A percentile compares a stretch with the other conserved stretches of the same genome.
These are phyloP conservation scores for Lachancea kluyveri DNA, from an alignment of 805 yeast species.

Conservation along the genomic window DNA sequence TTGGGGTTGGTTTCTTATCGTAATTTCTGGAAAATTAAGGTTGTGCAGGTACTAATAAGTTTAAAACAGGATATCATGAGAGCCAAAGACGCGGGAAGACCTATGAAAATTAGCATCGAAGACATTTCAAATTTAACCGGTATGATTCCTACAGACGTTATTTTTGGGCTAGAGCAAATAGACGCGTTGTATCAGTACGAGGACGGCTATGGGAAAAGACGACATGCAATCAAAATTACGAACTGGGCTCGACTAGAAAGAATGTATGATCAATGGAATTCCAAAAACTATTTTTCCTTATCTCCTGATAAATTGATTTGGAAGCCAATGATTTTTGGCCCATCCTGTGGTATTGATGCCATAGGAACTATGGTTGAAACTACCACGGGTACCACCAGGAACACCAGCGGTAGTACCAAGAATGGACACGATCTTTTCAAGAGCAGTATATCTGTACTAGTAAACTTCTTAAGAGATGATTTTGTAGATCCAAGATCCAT, in stretches of 20 bases:
- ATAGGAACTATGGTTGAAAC: constrained; percentile 31
- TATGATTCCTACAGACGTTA: constrained; percentile 79
- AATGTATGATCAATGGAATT: constrained; percentile 45
- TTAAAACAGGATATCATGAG: constrained; percentile 11
- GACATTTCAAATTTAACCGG: constrained; percentile 69
- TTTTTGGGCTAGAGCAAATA: constrained; percentile 78
- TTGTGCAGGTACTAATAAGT: constrained; percentile 38
- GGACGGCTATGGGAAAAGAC: constrained; percentile 32
- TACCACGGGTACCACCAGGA: constrained; percentile 14
- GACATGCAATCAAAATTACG: constrained; percentile 51
- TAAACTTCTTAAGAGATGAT: constrained; percentile 62
- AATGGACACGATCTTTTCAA: constrained; percentile 30
- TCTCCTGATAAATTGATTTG: constrained; percentile 55
- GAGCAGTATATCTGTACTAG: constrained; percentile 47
- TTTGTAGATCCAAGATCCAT: constrained; percentile 54
- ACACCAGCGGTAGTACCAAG: constrained; percentile 7
- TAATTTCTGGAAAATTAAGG: constrained; percentile 73
- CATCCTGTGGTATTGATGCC: constrained; percentile 74
- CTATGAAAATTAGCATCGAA: constrained; percentile 43
- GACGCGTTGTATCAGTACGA: constrained; percentile 39
- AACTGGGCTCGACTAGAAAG: constrained; percentile 27
- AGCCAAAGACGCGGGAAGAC: constrained; percentile 2
- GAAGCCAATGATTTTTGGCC: constrained; percentile 81
- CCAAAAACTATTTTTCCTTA: constrained; percentile 46
- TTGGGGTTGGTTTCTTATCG: constrained; percentile 81